Evolutionary conservation across 106 monocot species (phyloP).

Genomic region (Dioscorea zingiberensis): DNA sequence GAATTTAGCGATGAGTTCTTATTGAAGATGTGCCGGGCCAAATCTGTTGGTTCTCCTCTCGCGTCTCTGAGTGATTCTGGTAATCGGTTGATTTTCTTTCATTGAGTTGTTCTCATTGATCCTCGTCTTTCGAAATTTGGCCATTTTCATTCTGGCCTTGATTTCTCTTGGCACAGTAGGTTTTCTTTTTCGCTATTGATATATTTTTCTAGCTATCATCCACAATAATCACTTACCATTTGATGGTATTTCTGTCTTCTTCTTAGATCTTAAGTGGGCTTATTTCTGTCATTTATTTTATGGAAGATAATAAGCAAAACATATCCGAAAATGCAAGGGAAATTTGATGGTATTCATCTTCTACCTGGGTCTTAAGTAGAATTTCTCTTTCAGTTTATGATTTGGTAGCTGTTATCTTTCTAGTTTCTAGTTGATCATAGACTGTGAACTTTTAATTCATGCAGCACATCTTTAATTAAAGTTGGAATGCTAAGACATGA

Average conservation of each 20-base stretch:
- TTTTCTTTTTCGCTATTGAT: no score
- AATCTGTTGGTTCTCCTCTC: constrained; percentile 58
- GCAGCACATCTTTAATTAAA: neutral
- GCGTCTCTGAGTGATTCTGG: constrained; percentile 32
- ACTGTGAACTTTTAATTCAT: neutral
- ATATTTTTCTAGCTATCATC: neutral
- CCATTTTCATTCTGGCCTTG: neutral
- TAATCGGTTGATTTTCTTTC: constrained; percentile 1
- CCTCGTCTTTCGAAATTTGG: neutral
- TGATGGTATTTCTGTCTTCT: neutral
- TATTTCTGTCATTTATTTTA: no score
- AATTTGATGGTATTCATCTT: no score
- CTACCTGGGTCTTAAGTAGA: neutral
- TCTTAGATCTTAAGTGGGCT: neutral
- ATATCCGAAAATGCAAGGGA: no score
- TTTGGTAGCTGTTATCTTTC: neutral
- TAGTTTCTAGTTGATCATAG: neutral
- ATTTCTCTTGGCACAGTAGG: no score
- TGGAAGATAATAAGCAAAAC: no score
- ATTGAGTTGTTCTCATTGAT: neutral
- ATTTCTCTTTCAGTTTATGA: neutral
- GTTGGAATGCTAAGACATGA: neutral
- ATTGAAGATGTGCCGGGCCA: constrained; percentile 45
- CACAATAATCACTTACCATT: no score
- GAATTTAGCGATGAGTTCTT: constrained; percentile 51